These are phyloP conservation scores for Nicotiana tomentosiformis DNA, from an alignment of 257 asterid species.

Conservation along the genomic window DNA sequence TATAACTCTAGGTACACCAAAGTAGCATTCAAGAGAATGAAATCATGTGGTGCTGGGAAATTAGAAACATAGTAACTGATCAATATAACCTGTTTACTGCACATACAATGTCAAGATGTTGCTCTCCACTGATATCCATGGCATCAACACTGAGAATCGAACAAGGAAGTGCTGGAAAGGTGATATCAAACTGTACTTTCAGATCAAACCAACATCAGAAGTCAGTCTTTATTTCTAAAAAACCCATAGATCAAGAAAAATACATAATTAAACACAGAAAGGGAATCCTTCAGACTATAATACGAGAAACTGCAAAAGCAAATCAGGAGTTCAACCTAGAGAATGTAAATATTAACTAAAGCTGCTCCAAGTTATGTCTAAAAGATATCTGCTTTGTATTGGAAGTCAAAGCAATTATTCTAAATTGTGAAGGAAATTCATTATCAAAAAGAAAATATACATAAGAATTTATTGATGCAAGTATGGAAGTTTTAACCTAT, in stretches of 20 bases:
- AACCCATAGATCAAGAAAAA: neutral
- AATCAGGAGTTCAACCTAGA: neutral
- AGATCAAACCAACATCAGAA: constrained; percentile 22
- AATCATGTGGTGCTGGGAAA: neutral
- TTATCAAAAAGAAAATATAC: neutral
- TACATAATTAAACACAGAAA: neutral
- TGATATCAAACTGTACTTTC: constrained; percentile 92
- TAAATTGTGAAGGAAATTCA: neutral
- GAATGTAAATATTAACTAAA: neutral
- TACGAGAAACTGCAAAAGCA: neutral
- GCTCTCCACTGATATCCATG: constrained; percentile 99
- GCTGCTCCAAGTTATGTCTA: neutral
- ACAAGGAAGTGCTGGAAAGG: constrained; percentile 94
- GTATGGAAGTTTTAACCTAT: neutral
- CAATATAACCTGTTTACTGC: constrained; percentile 3
- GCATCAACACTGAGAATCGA: constrained; percentile 93
- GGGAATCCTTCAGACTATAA: neutral
- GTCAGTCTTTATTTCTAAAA: constrained; percentile 10
- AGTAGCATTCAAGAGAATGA: neutral
- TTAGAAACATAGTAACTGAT: neutral
- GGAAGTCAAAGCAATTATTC: neutral
- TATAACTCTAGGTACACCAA: neutral
- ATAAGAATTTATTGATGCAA: neutral
- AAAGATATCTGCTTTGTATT: neutral
- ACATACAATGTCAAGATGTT: constrained; percentile 95